Evolutionary conservation across 192 early-diverging fungal species (phyloP), one percentile per base, ranked within the genome.

Genomic region (Backusella sp.): DNA sequence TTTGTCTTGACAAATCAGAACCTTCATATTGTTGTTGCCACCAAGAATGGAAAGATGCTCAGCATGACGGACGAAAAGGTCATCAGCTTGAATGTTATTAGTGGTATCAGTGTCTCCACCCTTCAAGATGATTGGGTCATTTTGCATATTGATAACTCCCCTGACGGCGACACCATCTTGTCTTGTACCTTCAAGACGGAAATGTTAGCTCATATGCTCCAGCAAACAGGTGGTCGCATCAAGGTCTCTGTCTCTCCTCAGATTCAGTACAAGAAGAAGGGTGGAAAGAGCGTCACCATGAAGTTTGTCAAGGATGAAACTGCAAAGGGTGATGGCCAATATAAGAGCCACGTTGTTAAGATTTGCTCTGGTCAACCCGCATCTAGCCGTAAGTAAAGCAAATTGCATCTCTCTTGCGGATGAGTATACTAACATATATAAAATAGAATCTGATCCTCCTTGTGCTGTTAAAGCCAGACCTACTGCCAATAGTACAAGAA

Each of bases 241-340:
- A 78, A 82, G 17, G 83, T 92, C 46, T 86, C 90, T 28, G 81
- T 93, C 76, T 80, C 77, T 70, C 77, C 87, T 46, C 81, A 79
- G 19, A 91, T 92, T 68, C 84, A 88, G 36, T 94, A 91, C 80
- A 76, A 80, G 65, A 94, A 92, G 80, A 94, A 94, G 85, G 87
- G 89, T 75, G 85, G 82, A 74, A 94, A 94, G 79, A 79, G 81
- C 12, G 91, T 86, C 35, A 86, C 82, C 42, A 84, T 95, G 84
- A 95, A 95, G 84, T 91, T 93, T 82, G 84, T 87, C 52, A 92
- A 92, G 83, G 91, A 92, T 75, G 91, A 92, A 46, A 79, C 66
- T 26, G 77, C 81, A 49, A 85, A 80, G 56, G 77, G 77, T 12
- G 77, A 86, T 15, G 86, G 84, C 66, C 78, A 89, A 21, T 91